Percentiles rank a stretch among this genome's conserved stretches.
phyloP scores from a whole-genome alignment of 1,139 yeast species.

The Blastobotrys proliferans region DNA sequence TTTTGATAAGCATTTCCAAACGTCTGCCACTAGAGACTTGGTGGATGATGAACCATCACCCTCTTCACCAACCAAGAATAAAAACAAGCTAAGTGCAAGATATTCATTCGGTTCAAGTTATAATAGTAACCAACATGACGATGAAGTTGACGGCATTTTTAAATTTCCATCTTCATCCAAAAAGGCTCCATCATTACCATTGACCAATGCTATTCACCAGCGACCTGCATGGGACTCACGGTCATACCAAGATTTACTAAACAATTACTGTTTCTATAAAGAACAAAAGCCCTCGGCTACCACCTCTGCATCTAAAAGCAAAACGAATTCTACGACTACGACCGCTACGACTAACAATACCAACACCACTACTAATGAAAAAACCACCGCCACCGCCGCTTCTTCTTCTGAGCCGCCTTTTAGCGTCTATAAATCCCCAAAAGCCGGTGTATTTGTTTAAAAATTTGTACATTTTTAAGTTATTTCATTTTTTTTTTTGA shows the following conservation, averaged over 20 bases:
- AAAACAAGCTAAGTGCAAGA: slow-evolving; percentile 30
- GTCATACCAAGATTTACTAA: slow-evolving; percentile 63
- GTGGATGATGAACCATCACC: not conserved
- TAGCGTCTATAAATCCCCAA: slow-evolving; percentile 7
- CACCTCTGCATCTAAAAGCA: not conserved
- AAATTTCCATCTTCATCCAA: slow-evolving; percentile 15
- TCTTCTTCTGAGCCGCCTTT: too few relatives aligned
- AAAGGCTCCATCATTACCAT: slow-evolving; percentile 10
- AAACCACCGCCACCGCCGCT: too few relatives aligned
- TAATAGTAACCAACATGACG: slow-evolving; percentile 19
- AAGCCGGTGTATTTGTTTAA: slow-evolving; percentile 5
- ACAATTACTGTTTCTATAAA: slow-evolving; percentile 66
- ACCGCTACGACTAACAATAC: not conserved
- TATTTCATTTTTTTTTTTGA: not conserved
- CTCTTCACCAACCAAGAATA: not conserved
- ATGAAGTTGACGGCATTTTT: slow-evolving; percentile 14
- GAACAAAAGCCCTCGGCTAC: slow-evolving; percentile 11
- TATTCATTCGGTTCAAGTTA: slow-evolving; percentile 39
- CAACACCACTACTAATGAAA: not conserved
- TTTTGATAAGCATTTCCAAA: slow-evolving; percentile 1
- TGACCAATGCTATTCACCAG: slow-evolving; percentile 1
- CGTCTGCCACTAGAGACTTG: not conserved
- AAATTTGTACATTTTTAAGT: not conserved
- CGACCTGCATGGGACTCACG: slow-evolving; percentile 47
- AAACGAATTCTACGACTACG: slow-evolving; percentile 4